These are phyloP conservation scores for Botryotinia convoluta DNA, from an alignment of 2,329 filamentous ascomycete genomes.

Conservation along the genomic window DNA sequence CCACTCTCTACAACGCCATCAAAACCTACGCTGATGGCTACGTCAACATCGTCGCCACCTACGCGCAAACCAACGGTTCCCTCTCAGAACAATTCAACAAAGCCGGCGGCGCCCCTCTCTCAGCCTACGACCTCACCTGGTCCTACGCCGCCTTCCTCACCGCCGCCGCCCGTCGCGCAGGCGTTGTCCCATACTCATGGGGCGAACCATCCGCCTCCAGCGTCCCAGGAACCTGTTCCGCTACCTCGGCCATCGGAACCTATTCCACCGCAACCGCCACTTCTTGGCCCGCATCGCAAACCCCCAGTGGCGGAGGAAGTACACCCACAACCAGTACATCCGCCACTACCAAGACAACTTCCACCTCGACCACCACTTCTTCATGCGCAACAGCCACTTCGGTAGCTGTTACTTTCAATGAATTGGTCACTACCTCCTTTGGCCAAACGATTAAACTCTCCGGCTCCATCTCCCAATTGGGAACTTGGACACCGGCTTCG, in stretches of 20 bases:
- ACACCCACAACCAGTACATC: constrained; percentile 22
- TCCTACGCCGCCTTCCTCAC: constrained; percentile 70
- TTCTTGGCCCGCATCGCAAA: constrained; percentile 47
- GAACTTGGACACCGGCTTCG: constrained; percentile 56
- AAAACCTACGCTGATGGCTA: constrained; percentile 61
- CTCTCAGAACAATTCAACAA: constrained; percentile 66
- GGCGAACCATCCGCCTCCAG: constrained; percentile 45
- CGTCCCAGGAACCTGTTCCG: constrained; percentile 50
- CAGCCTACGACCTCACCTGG: constrained; percentile 69
- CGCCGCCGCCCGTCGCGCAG: constrained; percentile 55
- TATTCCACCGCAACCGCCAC: constrained; percentile 48
- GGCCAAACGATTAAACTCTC: constrained; percentile 66
- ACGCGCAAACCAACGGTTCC: constrained; percentile 58
- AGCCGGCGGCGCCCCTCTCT: constrained; percentile 52
- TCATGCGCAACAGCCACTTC: constrained; percentile 43
- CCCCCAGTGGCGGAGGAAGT: constrained; percentile 27
- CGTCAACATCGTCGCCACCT: constrained; percentile 47
- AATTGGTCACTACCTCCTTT: constrained; percentile 52
- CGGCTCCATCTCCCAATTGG: constrained; percentile 58
- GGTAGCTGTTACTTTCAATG: constrained; percentile 62
- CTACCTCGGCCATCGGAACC: constrained; percentile 47
- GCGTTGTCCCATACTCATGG: constrained; percentile 57
- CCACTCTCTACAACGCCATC: constrained; percentile 61
- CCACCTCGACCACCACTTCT: constrained; percentile 37
- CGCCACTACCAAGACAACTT: constrained; percentile 20